phyloP scores from a whole-genome alignment of 106 monocot species.

The Dendrobium officinale region DNA sequence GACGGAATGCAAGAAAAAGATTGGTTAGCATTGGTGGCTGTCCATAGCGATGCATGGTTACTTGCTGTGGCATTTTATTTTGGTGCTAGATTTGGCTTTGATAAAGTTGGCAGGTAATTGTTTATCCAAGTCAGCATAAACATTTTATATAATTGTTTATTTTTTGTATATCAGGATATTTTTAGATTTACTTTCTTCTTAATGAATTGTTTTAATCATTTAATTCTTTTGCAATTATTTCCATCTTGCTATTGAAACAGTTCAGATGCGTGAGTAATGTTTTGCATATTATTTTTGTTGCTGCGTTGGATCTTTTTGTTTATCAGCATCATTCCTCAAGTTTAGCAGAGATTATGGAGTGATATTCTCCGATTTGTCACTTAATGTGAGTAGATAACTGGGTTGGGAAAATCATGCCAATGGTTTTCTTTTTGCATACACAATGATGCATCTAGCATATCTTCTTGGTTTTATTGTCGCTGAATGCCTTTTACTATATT shows the following conservation, averaged over 20 bases:
- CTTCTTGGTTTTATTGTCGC: background rate
- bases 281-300: background rate
- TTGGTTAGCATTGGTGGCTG: slow-evolving; percentile 22
- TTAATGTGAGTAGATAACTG: too few relatives aligned
- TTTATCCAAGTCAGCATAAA: background rate
- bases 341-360: background rate
- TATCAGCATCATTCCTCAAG: background rate
- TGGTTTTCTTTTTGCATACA: background rate
- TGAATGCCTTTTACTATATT: too few relatives aligned
- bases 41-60: slow-evolving; percentile 24
- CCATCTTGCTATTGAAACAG: background rate
- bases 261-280: background rate
- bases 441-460: background rate
- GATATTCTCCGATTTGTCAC: background rate
- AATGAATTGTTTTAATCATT: background rate
- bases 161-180: background rate
- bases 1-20: slow-evolving; percentile 21
- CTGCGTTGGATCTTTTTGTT: background rate
- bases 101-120: slow-evolving; percentile 14
- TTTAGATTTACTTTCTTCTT: background rate
- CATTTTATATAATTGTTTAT: background rate
- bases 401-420: too few relatives aligned
- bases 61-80: slow-evolving; percentile 24
- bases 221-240: background rate
- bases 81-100: slow-evolving; percentile 23